Conservation (phyloP, 176 grass and related monocot genomes). For the Dactylis glomerata region DNA sequence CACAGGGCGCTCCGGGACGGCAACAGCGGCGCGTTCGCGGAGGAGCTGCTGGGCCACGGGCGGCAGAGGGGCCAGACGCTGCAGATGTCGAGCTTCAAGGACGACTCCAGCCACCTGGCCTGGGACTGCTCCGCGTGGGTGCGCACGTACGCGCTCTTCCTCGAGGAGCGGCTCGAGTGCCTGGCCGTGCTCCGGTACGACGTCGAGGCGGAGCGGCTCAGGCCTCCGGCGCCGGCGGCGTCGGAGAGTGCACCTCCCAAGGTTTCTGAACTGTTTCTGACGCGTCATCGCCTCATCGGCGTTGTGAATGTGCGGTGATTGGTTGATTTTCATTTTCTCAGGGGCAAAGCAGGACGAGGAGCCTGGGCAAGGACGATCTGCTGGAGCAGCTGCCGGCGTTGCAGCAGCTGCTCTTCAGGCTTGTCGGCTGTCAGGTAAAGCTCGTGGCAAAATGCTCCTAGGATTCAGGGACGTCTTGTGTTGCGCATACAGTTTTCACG, state of each 20-base stretch:
- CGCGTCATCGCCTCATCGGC: not conserved
- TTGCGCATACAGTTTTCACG: too few relatives aligned
- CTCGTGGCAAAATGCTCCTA: not conserved
- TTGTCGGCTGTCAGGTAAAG: slow-evolving; percentile 75
- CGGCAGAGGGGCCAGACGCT: slow-evolving; percentile 54
- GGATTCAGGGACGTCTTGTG: not conserved
- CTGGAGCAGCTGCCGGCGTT: too few relatives aligned
- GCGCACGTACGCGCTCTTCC: slow-evolving; percentile 81
- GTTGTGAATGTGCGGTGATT: not conserved
- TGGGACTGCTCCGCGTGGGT: slow-evolving; percentile 97
- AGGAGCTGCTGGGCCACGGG: slow-evolving; percentile 71
- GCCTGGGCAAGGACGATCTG: slow-evolving; percentile 57
- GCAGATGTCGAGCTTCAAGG: slow-evolving; percentile 83
- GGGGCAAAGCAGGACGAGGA: slow-evolving; percentile 77
- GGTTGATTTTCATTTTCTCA: slow-evolving; percentile 7
- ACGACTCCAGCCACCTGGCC: slow-evolving; percentile 79
- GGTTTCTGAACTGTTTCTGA: slow-evolving; percentile 23
- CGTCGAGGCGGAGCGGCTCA: slow-evolving; percentile 64
- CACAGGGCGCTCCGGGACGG: slow-evolving; percentile 72
- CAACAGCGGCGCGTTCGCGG: slow-evolving; percentile 66
- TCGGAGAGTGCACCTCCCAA: slow-evolving; percentile 27
- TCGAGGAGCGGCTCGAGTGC: slow-evolving; percentile 94
- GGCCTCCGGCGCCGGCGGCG: slow-evolving; percentile 10
- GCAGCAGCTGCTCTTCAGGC: slow-evolving; percentile 79
- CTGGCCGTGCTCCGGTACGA: slow-evolving; percentile 73